Evolutionary conservation across 1,284 basidiomycete genomes (phyloP), one percentile per base, ranked within the genome.

Genomic region (Moesziomyces sp.): DNA sequence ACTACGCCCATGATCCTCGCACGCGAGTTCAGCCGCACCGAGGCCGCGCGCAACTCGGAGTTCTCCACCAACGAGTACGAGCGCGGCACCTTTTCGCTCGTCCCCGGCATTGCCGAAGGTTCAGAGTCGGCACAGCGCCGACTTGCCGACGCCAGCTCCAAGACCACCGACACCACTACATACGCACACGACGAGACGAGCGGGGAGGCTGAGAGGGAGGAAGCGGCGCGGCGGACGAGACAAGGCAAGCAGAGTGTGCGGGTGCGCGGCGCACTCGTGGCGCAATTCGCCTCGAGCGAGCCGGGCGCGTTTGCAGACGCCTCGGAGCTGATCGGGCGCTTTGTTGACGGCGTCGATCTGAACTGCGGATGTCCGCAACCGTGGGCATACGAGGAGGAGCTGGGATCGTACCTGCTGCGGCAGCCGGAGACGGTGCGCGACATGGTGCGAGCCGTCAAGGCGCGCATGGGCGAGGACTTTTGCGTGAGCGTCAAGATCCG

Each of bases 1-100:
- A 86, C 87, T 55, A 89, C 88, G 18, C 89, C 89, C 1, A 89
- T 89, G 89, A 89, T 89, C 30, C 85, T 89, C 50, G 87, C 84
- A 16, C 73, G 77, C 51, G 88, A 89, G 77, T 89, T 89, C 77
- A 87, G 86, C 35, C 85, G 88, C 16, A 87, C 87, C 5, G 85
- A 87, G 53, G 85, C 85, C 5, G 88, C 88, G 1, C 81, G 89
- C 45, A 84, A 87, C 21, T 83, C 86, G 3, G 88, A 89, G 74
- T 89, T 89, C 74, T 84, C 86, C 3, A 89, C 88, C 0, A 86
- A 85, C 16, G 59, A 54, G 0, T 73, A 81, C 23, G 89, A 89
- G 79, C 85, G 88, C 26, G 88, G 88, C 13, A 85, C 86, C 16
- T 89, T 87, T 74, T 81, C 81, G 76, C 84, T 89, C 19, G 38